Evolutionary conservation across 306 rosid species (phyloP), one percentile per base, ranked within the genome.

Genomic region (Castanea crenata): DNA sequence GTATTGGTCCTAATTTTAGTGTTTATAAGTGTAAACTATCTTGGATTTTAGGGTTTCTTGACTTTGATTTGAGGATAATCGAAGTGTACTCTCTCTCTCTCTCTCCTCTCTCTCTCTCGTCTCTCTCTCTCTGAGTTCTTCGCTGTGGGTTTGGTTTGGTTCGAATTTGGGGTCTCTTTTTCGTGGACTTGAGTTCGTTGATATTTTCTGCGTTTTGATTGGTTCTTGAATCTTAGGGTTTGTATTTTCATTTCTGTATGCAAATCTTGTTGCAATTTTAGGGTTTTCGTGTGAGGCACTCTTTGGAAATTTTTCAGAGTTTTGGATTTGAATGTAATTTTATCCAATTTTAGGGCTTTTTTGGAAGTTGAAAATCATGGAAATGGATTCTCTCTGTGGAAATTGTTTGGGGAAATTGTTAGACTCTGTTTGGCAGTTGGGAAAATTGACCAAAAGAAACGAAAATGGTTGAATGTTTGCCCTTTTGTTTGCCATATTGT

Each of bases 41-140:
- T 73, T 58, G 27, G 32, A 29, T 6, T 74, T 56, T 77, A 31
- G 71, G 63, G 57, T 31, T 74, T 81, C 52, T 19, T 49, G 16
- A 7, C 10, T 19, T 20, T 27, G 46, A 32, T 31, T 65, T 65
- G 13, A 64, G 20, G 3, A 20, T 65, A 32, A 34, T 49, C 54
- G 54, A 10, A 11, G 12, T 49, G 16, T 49, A 11, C 54, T 49
- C 46, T 38, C 44, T 34, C 38, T 34, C 38, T 34, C 38, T 38
- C 41, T 35, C 38, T 34, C 38, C 5, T 9, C 6, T 9, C 6
- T 1, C 1, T 1, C 1, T 1, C n/a, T n/a, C n/a, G n/a, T 21
- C 27, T 27, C 31, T 27, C 44, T 38, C 44, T 38, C 69, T 13
- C 38, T 62, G 69, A 62, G 20, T 32, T 65, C 23, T 15, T 15